Percentiles rank a stretch among this genome's conserved stretches.
phyloP scores from a whole-genome alignment of 1,139 yeast species.

The Debaryomyces nepalensis region DNA sequence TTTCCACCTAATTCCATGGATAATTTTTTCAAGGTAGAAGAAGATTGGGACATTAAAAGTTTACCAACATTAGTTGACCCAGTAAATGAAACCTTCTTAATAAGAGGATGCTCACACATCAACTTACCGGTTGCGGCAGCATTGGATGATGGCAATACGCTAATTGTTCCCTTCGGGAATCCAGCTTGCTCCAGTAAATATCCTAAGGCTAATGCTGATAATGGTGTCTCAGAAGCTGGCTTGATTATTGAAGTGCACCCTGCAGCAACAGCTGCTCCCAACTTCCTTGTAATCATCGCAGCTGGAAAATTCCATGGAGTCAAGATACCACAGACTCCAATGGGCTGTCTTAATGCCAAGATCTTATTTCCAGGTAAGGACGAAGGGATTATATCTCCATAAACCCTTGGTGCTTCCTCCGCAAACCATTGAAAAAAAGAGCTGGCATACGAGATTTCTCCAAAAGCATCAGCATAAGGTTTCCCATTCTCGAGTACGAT shows the following conservation, averaged over 20 bases:
- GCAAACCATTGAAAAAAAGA: conserved; percentile 86
- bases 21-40: conserved; percentile 78
- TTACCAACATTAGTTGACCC: conserved; percentile 90
- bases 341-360: conserved; percentile 72
- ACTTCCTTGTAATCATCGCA: conserved; percentile 91
- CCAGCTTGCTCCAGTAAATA: conserved; percentile 78
- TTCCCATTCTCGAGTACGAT: conserved; percentile 86
- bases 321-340: conserved; percentile 88
- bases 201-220: conserved; percentile 82
- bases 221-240: conserved; percentile 91
- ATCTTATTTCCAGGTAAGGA: conserved; percentile 60
- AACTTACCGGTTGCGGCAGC: conserved; percentile 67
- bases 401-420: conserved; percentile 79
- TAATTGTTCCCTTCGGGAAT: conserved; percentile 82
- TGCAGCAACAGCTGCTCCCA: conserved; percentile 90
- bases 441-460: conserved; percentile 79
- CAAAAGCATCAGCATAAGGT: conserved; percentile 72
- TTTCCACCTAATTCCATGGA: conserved; percentile 93
- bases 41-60: conserved; percentile 74
- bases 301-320: conserved; percentile 98
- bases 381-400: conserved; percentile 77
- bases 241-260: conserved; percentile 91
- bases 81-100: conserved; percentile 84
- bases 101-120: conserved; percentile 67
- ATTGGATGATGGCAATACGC: conserved; percentile 64